Evolutionary conservation across 352 stramenopile genomes (phyloP).

Genomic region (Elongisporangium prolatum): DNA sequence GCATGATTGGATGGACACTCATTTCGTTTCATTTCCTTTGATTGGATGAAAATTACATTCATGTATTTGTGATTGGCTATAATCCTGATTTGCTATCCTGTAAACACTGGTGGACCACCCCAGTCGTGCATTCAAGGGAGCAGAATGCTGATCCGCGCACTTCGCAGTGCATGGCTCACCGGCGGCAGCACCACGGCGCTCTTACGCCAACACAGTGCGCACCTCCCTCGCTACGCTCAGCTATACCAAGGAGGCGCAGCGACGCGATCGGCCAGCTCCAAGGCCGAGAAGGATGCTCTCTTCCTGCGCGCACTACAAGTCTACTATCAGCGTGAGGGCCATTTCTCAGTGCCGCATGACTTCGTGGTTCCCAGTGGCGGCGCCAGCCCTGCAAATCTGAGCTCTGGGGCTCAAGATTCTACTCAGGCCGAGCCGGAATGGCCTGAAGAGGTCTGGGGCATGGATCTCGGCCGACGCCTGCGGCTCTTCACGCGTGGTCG

Average conservation of each 20-base stretch:
- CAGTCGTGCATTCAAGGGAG: not conserved
- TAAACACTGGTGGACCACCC: not conserved
- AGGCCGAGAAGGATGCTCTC: conserved; percentile 31
- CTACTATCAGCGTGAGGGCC: conserved; percentile 50
- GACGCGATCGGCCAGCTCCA: not conserved
- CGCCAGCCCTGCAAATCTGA: not conserved
- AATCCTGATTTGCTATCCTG: not conserved
- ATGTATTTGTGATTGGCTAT: not conserved
- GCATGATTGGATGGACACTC: not conserved
- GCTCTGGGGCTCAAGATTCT: not conserved
- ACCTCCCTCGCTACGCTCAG: not conserved
- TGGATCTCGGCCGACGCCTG: conserved; percentile 47
- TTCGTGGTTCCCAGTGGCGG: conserved; percentile 39
- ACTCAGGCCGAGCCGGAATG: conserved; percentile 18
- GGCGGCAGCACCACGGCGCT: not conserved
- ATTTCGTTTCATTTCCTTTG: not conserved
- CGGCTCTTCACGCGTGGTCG: conserved; percentile 56
- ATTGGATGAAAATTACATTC: not conserved
- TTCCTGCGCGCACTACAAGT: conserved; percentile 48
- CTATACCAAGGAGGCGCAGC: not conserved
- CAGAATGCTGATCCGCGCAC: not conserved
- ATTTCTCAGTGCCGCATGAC: conserved; percentile 62
- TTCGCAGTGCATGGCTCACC: not conserved
- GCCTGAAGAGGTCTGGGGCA: conserved; percentile 40
- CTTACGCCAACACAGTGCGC: not conserved